A percentile compares a stretch with the other conserved stretches of the same genome.
Conservation (phyloP, 2,329 filamentous ascomycete species). For the Pseudogymnoascus sp. region DNA sequence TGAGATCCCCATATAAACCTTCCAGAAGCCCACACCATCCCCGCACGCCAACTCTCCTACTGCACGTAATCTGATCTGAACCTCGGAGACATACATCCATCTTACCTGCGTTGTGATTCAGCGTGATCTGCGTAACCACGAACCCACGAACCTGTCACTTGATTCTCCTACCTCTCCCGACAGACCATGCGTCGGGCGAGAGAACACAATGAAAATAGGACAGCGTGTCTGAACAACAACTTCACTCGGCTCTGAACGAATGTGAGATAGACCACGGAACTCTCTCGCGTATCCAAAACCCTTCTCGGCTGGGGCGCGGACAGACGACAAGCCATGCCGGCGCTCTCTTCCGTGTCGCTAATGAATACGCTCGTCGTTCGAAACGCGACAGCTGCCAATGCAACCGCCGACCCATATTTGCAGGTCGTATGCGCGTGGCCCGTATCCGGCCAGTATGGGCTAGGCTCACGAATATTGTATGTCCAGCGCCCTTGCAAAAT, state of each 20-base stretch:
- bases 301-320: neutral
- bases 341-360: conserved; percentile 30
- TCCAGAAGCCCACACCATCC: neutral
- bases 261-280: neutral
- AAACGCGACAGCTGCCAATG: conserved; percentile 19
- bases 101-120: neutral
- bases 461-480: conserved; percentile 47
- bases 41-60: neutral
- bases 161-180: neutral
- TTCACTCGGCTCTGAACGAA: conserved; percentile 3
- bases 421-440: conserved; percentile 53
- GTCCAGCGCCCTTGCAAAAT: conserved; percentile 21
- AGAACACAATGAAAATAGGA: neutral
- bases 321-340: conserved; percentile 29
- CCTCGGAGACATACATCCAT: neutral
- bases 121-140: neutral
- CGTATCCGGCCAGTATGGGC: conserved; percentile 51
- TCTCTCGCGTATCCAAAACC: neutral
- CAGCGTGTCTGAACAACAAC: neutral
- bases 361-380: conserved; percentile 24
- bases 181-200: neutral
- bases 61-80: neutral
- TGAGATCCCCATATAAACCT: conserved; percentile 3
- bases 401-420: conserved; percentile 24
- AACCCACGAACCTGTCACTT: no score